These are phyloP conservation scores for Miamiensis avidus DNA, from an alignment of 169 alveolate species.

Conservation along the genomic window DNA sequence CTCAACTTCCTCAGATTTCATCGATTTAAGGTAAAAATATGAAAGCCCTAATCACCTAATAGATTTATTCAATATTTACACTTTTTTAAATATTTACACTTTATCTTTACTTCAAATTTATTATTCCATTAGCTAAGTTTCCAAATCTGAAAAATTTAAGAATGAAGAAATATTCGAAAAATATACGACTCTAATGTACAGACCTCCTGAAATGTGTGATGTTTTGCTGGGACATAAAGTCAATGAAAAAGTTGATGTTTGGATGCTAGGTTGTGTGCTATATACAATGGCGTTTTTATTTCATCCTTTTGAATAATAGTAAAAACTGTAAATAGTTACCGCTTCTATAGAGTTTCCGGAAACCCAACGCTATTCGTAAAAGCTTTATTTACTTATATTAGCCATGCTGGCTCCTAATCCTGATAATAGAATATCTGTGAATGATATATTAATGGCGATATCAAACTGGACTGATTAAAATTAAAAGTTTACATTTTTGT, in stretches of 20 bases:
- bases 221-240: constrained; percentile 65
- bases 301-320: constrained; percentile 83
- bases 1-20: constrained; percentile 60
- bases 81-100: too few relatives aligned
- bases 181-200: constrained; percentile 87
- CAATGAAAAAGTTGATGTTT: constrained; percentile 80
- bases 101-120: too few relatives aligned
- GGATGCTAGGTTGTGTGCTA: constrained; percentile 90
- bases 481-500: too few relatives aligned
- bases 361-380: constrained; percentile 43
- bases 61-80: too few relatives aligned
- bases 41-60: constrained; percentile 17
- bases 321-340: constrained; percentile 73
- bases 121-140: too few relatives aligned
- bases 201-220: constrained; percentile 93
- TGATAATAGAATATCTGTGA: constrained; percentile 49
- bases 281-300: constrained; percentile 77
- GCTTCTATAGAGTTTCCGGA: constrained; percentile 66
- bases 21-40: constrained; percentile 39
- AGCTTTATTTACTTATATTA: constrained; percentile 63
- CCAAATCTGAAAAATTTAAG: constrained; percentile 47
- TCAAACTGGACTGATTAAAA: too few relatives aligned
- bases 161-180: constrained; percentile 80
- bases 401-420: constrained; percentile 80
- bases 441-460: too few relatives aligned